Percentiles rank a stretch among this genome's conserved stretches.
Evolutionary conservation across 306 rosid species (phyloP).

Genomic region (Mucuna pruriens): DNA sequence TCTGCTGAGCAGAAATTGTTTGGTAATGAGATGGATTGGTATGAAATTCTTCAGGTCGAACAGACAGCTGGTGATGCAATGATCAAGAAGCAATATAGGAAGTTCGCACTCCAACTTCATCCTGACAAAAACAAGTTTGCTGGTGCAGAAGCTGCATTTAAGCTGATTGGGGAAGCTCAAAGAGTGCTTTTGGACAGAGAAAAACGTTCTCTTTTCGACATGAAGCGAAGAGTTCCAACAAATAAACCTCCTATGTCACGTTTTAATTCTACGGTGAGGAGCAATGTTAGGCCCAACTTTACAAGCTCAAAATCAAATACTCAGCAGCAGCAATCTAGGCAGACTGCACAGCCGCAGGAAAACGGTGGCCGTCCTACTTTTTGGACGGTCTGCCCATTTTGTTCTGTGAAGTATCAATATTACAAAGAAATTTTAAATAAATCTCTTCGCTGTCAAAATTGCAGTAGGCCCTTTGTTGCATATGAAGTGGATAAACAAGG

Average conservation of each 20-base stretch:
- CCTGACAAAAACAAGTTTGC: constrained; percentile 93
- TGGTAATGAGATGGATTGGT: constrained; percentile 86
- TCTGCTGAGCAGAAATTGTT: constrained; percentile 67
- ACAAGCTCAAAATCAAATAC: constrained; percentile 45
- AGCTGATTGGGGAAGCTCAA: constrained; percentile 91
- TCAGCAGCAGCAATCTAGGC: constrained; percentile 37
- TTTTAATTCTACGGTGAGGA: constrained; percentile 47
- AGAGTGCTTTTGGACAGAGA: constrained; percentile 77
- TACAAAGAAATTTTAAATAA: constrained; percentile 64
- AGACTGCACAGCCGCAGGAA: constrained; percentile 38
- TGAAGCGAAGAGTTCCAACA: constrained; percentile 51
- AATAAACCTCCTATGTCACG: constrained; percentile 43
- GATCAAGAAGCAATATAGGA: constrained; percentile 87
- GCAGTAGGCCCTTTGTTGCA: constrained; percentile 68
- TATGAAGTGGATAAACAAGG: constrained; percentile 50
- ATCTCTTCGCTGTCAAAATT: constrained; percentile 73
- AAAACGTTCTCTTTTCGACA: constrained; percentile 64
- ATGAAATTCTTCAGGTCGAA: constrained; percentile 84
- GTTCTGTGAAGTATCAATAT: constrained; percentile 73
- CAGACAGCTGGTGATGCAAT: constrained; percentile 68
- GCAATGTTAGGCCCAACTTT: constrained; percentile 45
- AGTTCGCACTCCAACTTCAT: constrained; percentile 91
- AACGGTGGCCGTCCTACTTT: constrained; percentile 59
- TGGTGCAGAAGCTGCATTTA: constrained; percentile 97
- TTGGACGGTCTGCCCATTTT: constrained; percentile 94